These are phyloP conservation scores for Wickerhamiella spandovensis DNA, from an alignment of 805 yeast genomes.

Conservation along the genomic window DNA sequence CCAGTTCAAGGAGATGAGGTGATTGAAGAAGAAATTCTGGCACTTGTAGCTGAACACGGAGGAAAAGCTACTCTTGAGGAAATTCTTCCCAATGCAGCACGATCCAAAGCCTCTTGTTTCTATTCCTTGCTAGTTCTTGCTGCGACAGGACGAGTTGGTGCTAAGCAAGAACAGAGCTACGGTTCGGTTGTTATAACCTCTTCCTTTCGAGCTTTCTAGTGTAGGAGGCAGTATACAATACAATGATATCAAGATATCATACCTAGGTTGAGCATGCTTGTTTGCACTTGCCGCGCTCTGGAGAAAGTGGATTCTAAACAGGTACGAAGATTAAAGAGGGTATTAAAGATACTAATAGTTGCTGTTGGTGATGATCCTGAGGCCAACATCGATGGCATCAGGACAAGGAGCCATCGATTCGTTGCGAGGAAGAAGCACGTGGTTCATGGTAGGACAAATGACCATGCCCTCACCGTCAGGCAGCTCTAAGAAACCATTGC, in stretches of 20 bases:
- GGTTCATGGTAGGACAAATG: conserved; percentile 19
- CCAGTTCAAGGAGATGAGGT: neutral
- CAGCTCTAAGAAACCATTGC: conserved; percentile 10
- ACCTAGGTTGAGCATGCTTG: too few species aligned
- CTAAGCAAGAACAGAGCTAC: neutral
- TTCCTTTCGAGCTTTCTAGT: neutral
- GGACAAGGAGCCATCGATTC: conserved; percentile 10
- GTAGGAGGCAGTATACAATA: too few species aligned
- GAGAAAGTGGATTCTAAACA: too few species aligned
- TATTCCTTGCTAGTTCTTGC: neutral
- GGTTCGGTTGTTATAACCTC: neutral
- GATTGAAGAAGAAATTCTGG: neutral
- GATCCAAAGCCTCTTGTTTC: neutral
- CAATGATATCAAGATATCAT: too few species aligned
- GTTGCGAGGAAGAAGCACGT: conserved; percentile 13
- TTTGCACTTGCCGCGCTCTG: too few species aligned
- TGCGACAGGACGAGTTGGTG: neutral
- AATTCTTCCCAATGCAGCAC: neutral
- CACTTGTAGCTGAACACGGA: neutral
- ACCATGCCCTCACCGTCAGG: conserved; percentile 7
- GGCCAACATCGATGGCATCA: conserved; percentile 15
- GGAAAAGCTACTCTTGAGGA: neutral
- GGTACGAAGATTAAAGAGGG: too few species aligned
- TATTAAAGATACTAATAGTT: too few species aligned
- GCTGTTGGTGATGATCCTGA: conserved; percentile 9